These are phyloP conservation scores for Cordyceps cateniannulata DNA, from an alignment of 2,329 filamentous ascomycete species.

Conservation along the genomic window DNA sequence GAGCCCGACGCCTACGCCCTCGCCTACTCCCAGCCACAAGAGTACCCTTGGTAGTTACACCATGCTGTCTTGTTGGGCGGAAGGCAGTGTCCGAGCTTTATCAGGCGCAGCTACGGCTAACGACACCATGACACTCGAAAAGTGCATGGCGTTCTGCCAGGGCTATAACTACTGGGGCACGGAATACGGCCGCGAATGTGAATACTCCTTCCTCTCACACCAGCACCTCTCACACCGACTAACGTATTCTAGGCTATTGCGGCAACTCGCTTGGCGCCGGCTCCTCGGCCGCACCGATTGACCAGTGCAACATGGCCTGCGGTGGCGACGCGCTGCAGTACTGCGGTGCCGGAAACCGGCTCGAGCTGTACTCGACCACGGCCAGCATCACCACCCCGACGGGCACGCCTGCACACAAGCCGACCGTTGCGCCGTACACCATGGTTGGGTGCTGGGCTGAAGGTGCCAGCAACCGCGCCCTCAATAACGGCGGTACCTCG, in stretches of 20 bases:
- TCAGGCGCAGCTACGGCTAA: constrained; percentile 33
- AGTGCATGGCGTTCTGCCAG: constrained; percentile 39
- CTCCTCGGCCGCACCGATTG: constrained; percentile 22
- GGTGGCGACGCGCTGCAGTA: constrained; percentile 34
- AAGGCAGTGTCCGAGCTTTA: constrained; percentile 39
- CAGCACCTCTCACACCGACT: not conserved
- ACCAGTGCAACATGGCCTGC: constrained; percentile 33
- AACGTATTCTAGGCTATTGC: constrained; percentile 34
- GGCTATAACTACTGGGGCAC: constrained; percentile 43
- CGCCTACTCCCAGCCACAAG: constrained; percentile 35
- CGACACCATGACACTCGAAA: constrained; percentile 44
- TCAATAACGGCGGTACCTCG: constrained; percentile 22
- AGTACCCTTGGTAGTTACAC: constrained; percentile 36
- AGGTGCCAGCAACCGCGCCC: constrained; percentile 27
- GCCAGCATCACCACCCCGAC: constrained; percentile 24
- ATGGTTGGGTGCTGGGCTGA: constrained; percentile 37
- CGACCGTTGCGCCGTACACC: constrained; percentile 25
- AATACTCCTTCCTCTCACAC: constrained; percentile 15
- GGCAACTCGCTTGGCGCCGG: constrained; percentile 33
- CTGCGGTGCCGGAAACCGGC: constrained; percentile 36
- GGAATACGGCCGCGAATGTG: constrained; percentile 46
- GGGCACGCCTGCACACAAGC: constrained; percentile 21
- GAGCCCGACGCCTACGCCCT: constrained; percentile 16
- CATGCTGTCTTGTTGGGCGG: constrained; percentile 43
- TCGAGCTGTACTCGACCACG: constrained; percentile 38